Evolutionary conservation across 2,329 filamentous ascomycete species (phyloP).

Genomic region (Diaporthe velutina): DNA sequence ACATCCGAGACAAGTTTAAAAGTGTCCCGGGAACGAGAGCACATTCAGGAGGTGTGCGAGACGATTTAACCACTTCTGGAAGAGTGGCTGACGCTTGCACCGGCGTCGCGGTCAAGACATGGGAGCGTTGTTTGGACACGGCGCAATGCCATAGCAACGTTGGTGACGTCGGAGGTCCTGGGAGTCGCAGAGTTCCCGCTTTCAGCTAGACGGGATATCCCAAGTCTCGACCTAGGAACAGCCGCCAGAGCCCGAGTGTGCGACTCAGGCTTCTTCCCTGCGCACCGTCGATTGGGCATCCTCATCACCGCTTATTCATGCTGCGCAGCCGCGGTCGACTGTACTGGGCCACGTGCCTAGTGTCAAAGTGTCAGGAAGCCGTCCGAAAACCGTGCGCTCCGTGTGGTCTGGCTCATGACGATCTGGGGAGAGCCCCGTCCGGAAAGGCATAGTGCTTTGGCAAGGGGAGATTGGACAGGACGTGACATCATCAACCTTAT

Average conservation of each 20-base stretch:
- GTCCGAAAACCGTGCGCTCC: not conserved
- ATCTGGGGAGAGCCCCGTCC: constrained; percentile 25
- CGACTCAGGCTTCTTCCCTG: constrained; percentile 28
- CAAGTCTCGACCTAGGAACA: constrained; percentile 18
- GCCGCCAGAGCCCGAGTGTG: constrained; percentile 14
- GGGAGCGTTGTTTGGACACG: constrained; percentile 12
- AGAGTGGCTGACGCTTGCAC: constrained; percentile 10
- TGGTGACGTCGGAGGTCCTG: constrained; percentile 24
- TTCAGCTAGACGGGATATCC: constrained; percentile 19
- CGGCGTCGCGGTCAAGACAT: constrained; percentile 1
- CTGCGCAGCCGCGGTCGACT: not conserved
- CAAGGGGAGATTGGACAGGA: constrained; percentile 9
- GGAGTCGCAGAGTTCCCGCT: constrained; percentile 22
- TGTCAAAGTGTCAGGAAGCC: constrained; percentile 15
- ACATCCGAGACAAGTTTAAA: not conserved
- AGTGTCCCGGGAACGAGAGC: not conserved
- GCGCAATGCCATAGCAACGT: not conserved
- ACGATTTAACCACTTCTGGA: constrained; percentile 20
- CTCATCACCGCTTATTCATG: constrained; percentile 9
- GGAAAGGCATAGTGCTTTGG: not conserved
- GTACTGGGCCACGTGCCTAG: constrained; percentile 27
- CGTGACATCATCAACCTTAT: constrained; percentile 36
- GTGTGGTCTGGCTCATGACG: not conserved
- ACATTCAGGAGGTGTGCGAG: not conserved
- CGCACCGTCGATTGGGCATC: constrained; percentile 1